These are phyloP conservation scores for Plectosphaerella sp. DNA, from an alignment of 2,329 filamentous ascomycete species.

Conservation along the genomic window DNA sequence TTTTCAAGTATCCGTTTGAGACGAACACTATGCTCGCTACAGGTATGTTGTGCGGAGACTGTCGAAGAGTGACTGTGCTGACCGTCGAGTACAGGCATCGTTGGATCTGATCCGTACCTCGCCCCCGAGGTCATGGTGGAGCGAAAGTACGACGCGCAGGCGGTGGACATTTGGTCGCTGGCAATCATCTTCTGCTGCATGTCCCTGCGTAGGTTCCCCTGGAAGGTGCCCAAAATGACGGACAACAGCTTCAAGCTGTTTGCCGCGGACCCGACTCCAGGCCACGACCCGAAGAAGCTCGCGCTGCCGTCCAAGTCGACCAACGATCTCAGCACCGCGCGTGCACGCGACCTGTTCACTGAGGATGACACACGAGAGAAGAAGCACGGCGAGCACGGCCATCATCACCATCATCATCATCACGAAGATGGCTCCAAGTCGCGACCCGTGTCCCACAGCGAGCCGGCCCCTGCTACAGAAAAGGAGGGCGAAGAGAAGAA, in stretches of 20 bases:
- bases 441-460: too few relatives aligned
- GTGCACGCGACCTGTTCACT: conserved; percentile 32
- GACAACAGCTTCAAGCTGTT: conserved; percentile 97
- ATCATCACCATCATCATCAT: conserved; percentile 12
- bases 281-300: conserved; percentile 55
- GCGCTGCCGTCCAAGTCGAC: conserved; percentile 40
- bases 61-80: not conserved
- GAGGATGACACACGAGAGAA: conserved; percentile 26
- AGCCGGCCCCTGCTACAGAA: not conserved
- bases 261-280: conserved; percentile 76
- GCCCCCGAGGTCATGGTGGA: conserved; percentile 96
- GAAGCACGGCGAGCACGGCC: conserved; percentile 15
- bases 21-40: conserved; percentile 76
- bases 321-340: conserved; percentile 34
- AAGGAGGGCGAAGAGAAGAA: conserved; percentile 2
- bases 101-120: conserved; percentile 90
- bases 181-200: conserved; percentile 99
- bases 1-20: conserved; percentile 97
- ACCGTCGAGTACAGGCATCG: conserved; percentile 41
- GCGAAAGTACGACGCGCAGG: conserved; percentile 87
- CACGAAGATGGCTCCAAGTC: not conserved
- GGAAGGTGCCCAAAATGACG: conserved; percentile 87
- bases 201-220: conserved; percentile 90
- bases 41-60: conserved; percentile 48
- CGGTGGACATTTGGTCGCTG: conserved; percentile 95